Base-by-base conservation (phyloP, 306 rosid species). In the Acacia confusa region DNA sequence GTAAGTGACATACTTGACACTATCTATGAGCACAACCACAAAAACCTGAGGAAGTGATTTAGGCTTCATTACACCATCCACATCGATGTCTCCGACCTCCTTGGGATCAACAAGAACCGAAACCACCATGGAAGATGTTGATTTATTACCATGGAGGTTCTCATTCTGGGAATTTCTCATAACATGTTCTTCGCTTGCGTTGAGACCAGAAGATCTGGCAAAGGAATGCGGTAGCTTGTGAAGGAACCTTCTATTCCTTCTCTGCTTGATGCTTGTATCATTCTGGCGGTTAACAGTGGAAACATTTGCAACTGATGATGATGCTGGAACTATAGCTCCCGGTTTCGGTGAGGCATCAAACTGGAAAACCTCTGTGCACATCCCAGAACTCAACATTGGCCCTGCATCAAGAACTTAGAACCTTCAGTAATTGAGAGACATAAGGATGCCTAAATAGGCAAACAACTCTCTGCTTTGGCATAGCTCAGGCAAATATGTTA, bases 281-380 rank as follows among this genome's bases (percentile, higher is more conserved):
- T 89, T 91, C 84, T 58, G 83, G 69, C 30, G 73, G 50, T 70
- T 90, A 57, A 78, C 61, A 1, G 72, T n/a, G 27, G 97, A 82
- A 44, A 82, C 78, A 34, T 91, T 89, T 43, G 92, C 77, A 45
- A 92, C 91, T 74, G 97, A 45, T 63, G 97, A 45, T 63, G 99
- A 80, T 60, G 92, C 98, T 20, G 98, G 96, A 79, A 95, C 81
- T 77, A 95, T 91, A 74, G 96, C 98, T 72, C 98, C 99, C 15
- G 99, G 88, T 40, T 82, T 47, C 30, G 96, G 92, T 2, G 97
- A 95, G 57, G 81, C 93, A 74, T 95, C 97, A 72, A 95, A 95
- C 91, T 95, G 99, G 72, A 95, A 95, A 82, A 93, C 98, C 85
- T 95, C 99, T 15, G 97, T 93, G 91, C 99, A 95, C 94, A 88